Conservation (phyloP, 2,329 filamentous ascomycete genomes). For the Fusarium graminum region DNA sequence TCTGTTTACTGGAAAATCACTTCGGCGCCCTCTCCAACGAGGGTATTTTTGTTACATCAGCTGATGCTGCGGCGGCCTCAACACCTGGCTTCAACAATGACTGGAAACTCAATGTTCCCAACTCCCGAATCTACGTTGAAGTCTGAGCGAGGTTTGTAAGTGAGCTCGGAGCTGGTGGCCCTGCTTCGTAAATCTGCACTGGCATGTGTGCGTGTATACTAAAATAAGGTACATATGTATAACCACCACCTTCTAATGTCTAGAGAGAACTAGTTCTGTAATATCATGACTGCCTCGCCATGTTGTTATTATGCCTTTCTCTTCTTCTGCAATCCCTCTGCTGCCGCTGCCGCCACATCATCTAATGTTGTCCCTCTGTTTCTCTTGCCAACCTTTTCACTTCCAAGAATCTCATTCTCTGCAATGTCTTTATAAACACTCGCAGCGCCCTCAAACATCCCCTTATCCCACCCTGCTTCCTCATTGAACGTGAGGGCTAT, state of each 20-base stretch:
- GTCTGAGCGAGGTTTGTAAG: constrained; percentile 8
- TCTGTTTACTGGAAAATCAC: constrained; percentile 54
- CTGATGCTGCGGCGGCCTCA: constrained; percentile 40
- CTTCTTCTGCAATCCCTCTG: constrained; percentile 62
- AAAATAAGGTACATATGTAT: constrained; percentile 10
- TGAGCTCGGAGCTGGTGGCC: neutral
- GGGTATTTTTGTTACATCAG: constrained; percentile 66
- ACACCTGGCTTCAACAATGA: constrained; percentile 49
- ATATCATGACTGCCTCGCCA: neutral
- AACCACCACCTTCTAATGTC: constrained; percentile 14
- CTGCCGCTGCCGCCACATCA: constrained; percentile 66
- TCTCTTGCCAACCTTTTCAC: constrained; percentile 69
- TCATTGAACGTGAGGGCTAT: constrained; percentile 75
- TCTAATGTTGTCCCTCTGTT: constrained; percentile 68
- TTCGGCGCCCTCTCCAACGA: constrained; percentile 75
- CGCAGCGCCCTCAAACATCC: constrained; percentile 71
- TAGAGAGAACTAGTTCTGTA: neutral
- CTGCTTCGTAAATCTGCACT: neutral
- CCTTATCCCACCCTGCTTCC: constrained; percentile 71
- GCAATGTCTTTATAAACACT: constrained; percentile 72
- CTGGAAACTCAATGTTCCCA: constrained; percentile 55
- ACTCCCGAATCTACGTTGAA: constrained; percentile 50
- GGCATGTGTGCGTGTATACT: constrained; percentile 20
- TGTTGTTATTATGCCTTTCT: constrained; percentile 49
- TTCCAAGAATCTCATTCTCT: constrained; percentile 70